Percentiles rank a stretch among this genome's conserved stretches.
Evolutionary conservation across 352 stramenopile genomes (phyloP).

Genomic region (Phytophthora ramorum): DNA sequence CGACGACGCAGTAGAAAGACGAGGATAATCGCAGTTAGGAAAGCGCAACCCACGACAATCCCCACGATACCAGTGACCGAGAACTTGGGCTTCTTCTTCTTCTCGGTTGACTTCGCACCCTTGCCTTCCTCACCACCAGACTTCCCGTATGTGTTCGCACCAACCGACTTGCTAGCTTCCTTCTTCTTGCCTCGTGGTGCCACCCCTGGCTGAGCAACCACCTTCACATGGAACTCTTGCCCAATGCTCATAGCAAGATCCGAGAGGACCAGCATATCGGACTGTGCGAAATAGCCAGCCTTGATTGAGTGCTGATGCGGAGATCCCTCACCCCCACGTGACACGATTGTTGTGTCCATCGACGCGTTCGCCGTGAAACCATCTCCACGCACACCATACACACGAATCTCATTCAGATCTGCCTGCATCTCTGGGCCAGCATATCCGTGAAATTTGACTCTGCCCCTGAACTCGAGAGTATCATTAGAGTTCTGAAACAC

Average conservation of each 20-base stretch:
- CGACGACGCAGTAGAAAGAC: conserved; percentile 50
- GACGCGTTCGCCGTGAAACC: conserved; percentile 69
- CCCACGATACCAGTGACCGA: conserved; percentile 50
- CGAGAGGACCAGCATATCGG: conserved; percentile 65
- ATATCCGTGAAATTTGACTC: conserved; percentile 52
- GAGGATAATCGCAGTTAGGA: conserved; percentile 50
- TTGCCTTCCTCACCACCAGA: conserved; percentile 27
- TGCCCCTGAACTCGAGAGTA: conserved; percentile 50
- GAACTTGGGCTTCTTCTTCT: conserved; percentile 38
- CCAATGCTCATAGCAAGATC: conserved; percentile 53
- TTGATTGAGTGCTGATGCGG: conserved; percentile 32
- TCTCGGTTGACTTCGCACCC: conserved; percentile 5
- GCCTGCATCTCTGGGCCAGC: conserved; percentile 74
- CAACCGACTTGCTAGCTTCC: conserved; percentile 27
- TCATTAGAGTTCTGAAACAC: conserved; percentile 46
- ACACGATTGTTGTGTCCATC: conserved; percentile 38
- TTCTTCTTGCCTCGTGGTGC: conserved; percentile 29
- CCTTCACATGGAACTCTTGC: conserved; percentile 52
- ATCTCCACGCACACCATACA: conserved; percentile 60
- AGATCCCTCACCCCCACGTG: conserved; percentile 12
- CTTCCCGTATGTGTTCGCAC: conserved; percentile 32
- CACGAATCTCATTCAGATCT: conserved; percentile 52
- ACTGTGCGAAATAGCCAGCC: conserved; percentile 73
- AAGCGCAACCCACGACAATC: conserved; percentile 49
- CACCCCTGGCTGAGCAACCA: conserved; percentile 34